These are phyloP conservation scores for Coemansia sp. DNA, from an alignment of 192 early-diverging fungal genomes.

Conservation along the genomic window DNA sequence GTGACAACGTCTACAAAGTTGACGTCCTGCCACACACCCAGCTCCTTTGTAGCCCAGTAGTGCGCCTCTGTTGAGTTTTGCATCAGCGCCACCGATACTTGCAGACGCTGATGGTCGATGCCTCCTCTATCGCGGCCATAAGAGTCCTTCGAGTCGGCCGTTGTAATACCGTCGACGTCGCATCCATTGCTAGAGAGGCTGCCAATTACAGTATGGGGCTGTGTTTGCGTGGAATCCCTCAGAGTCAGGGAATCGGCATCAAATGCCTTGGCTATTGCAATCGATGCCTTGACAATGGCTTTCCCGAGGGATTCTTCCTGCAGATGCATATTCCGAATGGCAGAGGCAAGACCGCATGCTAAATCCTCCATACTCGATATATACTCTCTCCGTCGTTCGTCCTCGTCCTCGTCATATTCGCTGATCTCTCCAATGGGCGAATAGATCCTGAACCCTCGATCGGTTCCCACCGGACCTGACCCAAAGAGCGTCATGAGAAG, in stretches of 20 bases:
- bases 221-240: neutral
- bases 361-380: constrained; percentile 34
- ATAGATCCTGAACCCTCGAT: constrained; percentile 39
- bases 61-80: constrained; percentile 43
- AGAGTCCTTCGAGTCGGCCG: neutral
- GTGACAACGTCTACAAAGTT: constrained; percentile 42
- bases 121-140: neutral
- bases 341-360: constrained; percentile 23
- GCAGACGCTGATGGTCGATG: constrained; percentile 30
- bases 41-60: constrained; percentile 48
- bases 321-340: constrained; percentile 29
- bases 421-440: constrained; percentile 44
- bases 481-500: constrained; percentile 43
- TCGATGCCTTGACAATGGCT: constrained; percentile 28
- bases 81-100: constrained; percentile 37
- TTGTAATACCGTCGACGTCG: neutral
- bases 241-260: constrained; percentile 13
- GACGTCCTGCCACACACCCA: constrained; percentile 44
- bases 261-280: constrained; percentile 39
- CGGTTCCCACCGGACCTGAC: constrained; percentile 3
- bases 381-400: constrained; percentile 47
- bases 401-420: constrained; percentile 53
- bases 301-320: constrained; percentile 44
- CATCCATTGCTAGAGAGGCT: neutral
- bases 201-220: neutral